Evolutionary conservation across 805 yeast genomes (phyloP).

Genomic region (Kuraishia cidri): DNA sequence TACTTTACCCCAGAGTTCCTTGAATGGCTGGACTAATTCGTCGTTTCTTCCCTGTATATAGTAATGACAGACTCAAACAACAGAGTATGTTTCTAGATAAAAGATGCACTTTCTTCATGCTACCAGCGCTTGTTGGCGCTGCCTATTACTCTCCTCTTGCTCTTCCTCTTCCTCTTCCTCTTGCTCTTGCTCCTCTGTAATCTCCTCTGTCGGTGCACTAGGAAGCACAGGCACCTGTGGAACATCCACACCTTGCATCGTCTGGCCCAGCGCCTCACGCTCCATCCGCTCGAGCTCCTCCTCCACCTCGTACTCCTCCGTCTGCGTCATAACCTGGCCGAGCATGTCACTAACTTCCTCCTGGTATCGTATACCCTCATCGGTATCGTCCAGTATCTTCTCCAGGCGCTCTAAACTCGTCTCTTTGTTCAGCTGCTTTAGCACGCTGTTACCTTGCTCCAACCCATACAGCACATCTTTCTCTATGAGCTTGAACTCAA

Average conservation of each 20-base stretch:
- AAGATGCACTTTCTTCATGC: background rate
- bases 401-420: constrained; percentile 76
- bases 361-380: constrained; percentile 74
- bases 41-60: background rate
- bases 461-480: constrained; percentile 77
- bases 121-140: background rate
- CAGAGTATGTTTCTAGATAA: background rate
- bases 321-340: constrained; percentile 27
- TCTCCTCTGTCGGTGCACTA: constrained; percentile 16
- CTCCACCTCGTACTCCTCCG: constrained; percentile 56
- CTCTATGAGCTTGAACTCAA: constrained; percentile 87
- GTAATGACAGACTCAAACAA: background rate
- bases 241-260: constrained; percentile 8
- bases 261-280: constrained; percentile 24
- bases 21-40: constrained; percentile 77
- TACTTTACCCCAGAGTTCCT: constrained; percentile 94
- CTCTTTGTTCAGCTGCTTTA: constrained; percentile 70
- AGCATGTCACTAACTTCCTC: constrained; percentile 57
- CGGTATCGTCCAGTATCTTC: constrained; percentile 71
- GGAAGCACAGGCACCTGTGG: constrained; percentile 18
- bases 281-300: constrained; percentile 49
- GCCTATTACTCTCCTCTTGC: too few species aligned
- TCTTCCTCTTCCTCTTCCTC: constrained; percentile 11
- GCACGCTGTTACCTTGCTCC: constrained; percentile 69
- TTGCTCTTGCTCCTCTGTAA: constrained; percentile 8